Conservation (phyloP, 2,329 filamentous ascomycete genomes). For the Remersonia thermophila region DNA sequence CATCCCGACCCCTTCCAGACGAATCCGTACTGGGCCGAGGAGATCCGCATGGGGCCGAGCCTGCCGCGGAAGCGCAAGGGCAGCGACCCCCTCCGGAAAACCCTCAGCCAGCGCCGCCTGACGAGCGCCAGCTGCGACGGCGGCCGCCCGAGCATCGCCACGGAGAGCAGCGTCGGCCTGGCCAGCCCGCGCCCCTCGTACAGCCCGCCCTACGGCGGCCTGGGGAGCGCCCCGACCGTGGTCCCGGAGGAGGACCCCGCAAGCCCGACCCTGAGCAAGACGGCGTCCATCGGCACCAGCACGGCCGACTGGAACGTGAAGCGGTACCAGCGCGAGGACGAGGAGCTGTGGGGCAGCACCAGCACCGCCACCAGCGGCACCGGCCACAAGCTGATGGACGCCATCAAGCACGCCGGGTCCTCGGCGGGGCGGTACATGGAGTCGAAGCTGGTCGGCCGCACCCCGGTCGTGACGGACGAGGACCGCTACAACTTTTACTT, state of each 20-base stretch:
- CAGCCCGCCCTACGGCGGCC: slow-evolving; percentile 20
- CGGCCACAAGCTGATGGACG: slow-evolving; percentile 45
- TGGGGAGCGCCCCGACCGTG: slow-evolving; percentile 31
- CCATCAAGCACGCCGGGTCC: slow-evolving; percentile 45
- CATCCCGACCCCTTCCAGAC: slow-evolving; percentile 77
- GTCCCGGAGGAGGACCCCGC: slow-evolving; percentile 35
- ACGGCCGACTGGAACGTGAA: slow-evolving; percentile 59
- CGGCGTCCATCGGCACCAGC: slow-evolving; percentile 21
- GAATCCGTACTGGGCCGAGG: slow-evolving; percentile 79
- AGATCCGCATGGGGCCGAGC: slow-evolving; percentile 70
- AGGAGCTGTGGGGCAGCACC: slow-evolving; percentile 69
- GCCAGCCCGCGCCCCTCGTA: slow-evolving; percentile 15
- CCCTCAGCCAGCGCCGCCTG: slow-evolving; percentile 46
- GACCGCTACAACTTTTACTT: slow-evolving; percentile 48
- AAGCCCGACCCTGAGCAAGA: slow-evolving; percentile 27
- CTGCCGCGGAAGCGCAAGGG: slow-evolving; percentile 49
- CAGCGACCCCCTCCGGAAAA: slow-evolving; percentile 35
- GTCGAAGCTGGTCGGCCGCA: slow-evolving; percentile 40
- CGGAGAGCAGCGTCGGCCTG: slow-evolving; percentile 23
- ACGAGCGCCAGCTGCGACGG: slow-evolving; percentile 43
- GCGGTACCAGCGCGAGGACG: slow-evolving; percentile 77
- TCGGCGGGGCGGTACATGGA: slow-evolving; percentile 43
- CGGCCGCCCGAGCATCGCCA: slow-evolving; percentile 19
- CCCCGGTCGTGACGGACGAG: slow-evolving; percentile 32
- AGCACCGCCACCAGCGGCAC: slow-evolving; percentile 22